phyloP scores from a whole-genome alignment of 108 stramenopile species.

The Pseudonitzschia delicatissima region DNA sequence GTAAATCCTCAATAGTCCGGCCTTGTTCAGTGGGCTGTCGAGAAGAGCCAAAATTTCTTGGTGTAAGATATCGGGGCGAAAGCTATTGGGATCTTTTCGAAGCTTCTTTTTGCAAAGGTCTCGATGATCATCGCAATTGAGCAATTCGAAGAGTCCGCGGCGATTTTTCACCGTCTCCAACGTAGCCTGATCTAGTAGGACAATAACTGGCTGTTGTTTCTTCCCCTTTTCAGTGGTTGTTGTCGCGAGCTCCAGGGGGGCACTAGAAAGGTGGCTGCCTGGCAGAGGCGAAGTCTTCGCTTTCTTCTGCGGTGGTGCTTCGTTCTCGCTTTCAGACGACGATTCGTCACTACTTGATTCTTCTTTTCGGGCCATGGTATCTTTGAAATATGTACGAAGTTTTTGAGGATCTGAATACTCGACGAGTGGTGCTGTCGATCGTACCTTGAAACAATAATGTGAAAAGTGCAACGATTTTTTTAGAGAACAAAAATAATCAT shows the following conservation, averaged over 20 bases:
- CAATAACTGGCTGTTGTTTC: slow-evolving; percentile 58
- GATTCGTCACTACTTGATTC: slow-evolving; percentile 1
- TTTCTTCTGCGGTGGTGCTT: not conserved
- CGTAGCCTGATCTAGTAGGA: slow-evolving; percentile 91
- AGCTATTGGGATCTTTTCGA: slow-evolving; percentile 88
- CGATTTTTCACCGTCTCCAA: slow-evolving; percentile 97
- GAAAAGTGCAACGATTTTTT: no score
- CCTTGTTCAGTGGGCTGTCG: slow-evolving; percentile 98
- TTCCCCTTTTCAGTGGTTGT: slow-evolving; percentile 25
- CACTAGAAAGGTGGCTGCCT: slow-evolving; percentile 19
- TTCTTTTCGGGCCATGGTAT: slow-evolving; percentile 2
- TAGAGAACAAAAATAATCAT: no score
- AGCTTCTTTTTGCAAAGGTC: slow-evolving; percentile 89
- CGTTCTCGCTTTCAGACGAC: slow-evolving; percentile 3
- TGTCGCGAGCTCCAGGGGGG: slow-evolving; percentile 60
- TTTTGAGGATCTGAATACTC: no score
- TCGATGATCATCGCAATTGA: slow-evolving; percentile 99
- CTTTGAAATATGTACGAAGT: no score
- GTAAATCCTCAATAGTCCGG: slow-evolving; percentile 89
- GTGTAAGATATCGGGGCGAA: slow-evolving; percentile 97
- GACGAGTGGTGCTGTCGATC: no score
- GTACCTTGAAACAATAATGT: no score
- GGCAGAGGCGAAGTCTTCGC: slow-evolving; percentile 22
- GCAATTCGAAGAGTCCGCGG: slow-evolving; percentile 90
- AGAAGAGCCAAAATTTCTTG: slow-evolving; percentile 95